phyloP scores from a whole-genome alignment of 2,329 filamentous ascomycete genomes.

The Aspergillus novoparasiticus region DNA sequence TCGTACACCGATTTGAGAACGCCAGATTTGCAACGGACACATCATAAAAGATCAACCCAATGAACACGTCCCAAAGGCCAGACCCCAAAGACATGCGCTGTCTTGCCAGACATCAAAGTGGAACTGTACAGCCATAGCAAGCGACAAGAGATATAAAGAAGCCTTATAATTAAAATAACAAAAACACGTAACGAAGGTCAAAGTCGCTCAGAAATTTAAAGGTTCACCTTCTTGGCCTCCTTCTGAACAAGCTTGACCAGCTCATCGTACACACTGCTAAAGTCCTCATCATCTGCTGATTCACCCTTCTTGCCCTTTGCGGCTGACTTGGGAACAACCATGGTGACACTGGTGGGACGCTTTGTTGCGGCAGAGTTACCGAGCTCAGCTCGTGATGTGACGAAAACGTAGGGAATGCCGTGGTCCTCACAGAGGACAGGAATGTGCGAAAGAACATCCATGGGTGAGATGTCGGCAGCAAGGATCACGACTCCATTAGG shows the following conservation, averaged over 20 bases:
- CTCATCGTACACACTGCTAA: constrained; percentile 57
- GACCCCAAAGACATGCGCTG: constrained; percentile 43
- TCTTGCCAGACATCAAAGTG: constrained; percentile 38
- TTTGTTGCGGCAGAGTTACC: constrained; percentile 93
- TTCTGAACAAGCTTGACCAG: constrained; percentile 62
- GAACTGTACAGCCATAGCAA: constrained; percentile 41
- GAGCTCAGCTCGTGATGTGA: constrained; percentile 87
- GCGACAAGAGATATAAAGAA: constrained; percentile 24
- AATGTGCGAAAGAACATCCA: constrained; percentile 98
- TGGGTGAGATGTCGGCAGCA: constrained; percentile 94
- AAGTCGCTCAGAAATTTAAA: constrained; percentile 38
- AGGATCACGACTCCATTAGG: constrained; percentile 81
- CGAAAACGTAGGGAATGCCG: constrained; percentile 94
- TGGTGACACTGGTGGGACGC: constrained; percentile 93
- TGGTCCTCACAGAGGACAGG: constrained; percentile 98
- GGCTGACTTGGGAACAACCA: constrained; percentile 65
- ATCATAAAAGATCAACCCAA: constrained; percentile 35
- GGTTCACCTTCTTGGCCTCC: constrained; percentile 59
- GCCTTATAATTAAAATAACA: constrained; percentile 31
- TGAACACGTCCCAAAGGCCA: constrained; percentile 38
- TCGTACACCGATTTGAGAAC: constrained; percentile 44
- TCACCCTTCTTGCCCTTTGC: constrained; percentile 54
- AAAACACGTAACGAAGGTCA: constrained; percentile 23
- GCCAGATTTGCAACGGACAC: constrained; percentile 41
- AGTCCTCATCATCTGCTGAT: constrained; percentile 51